These are phyloP conservation scores for Ceriops decandra DNA, from an alignment of 345 rosid species.

Conservation along the genomic window DNA sequence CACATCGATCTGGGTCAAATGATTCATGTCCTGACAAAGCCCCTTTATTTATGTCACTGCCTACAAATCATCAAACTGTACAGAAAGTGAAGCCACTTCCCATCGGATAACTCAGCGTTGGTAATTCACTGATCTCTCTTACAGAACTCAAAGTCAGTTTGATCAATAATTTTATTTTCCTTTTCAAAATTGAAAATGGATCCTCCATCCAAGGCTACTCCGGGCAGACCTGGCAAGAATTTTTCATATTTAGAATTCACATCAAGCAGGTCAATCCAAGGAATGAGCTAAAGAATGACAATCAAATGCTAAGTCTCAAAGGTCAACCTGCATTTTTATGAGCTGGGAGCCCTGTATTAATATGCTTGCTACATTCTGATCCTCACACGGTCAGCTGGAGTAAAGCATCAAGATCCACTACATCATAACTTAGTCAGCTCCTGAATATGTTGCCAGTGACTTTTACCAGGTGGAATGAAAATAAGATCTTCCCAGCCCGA, in stretches of 20 bases:
- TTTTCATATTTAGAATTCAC: background rate
- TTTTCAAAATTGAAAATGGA: constrained; percentile 5
- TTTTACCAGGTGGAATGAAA: constrained; percentile 95
- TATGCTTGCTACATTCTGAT: constrained; percentile 15
- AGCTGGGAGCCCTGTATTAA: background rate
- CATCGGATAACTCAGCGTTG: background rate
- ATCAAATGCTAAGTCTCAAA: constrained; percentile 4
- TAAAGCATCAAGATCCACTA: background rate
- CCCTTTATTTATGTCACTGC: background rate
- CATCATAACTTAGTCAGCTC: constrained; percentile 44
- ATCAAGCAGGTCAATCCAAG: background rate
- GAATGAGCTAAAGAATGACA: background rate
- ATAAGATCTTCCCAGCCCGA: constrained; percentile 95
- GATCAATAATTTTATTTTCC: constrained; percentile 2
- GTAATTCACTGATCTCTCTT: constrained; percentile 16
- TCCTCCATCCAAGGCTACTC: constrained; percentile 11
- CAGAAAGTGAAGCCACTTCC: constrained; percentile 2
- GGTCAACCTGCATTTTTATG: constrained; percentile 13
- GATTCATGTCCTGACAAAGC: too few relatives aligned
- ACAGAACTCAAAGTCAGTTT: constrained; percentile 3
- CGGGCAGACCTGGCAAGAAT: constrained; percentile 14
- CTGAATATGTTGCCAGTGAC: constrained; percentile 78
- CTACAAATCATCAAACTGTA: background rate
- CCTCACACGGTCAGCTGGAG: constrained; percentile 11
- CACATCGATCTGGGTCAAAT: background rate